These are phyloP conservation scores for Spinellus fusiger DNA, from an alignment of 192 early-diverging fungal species.

Conservation along the genomic window DNA sequence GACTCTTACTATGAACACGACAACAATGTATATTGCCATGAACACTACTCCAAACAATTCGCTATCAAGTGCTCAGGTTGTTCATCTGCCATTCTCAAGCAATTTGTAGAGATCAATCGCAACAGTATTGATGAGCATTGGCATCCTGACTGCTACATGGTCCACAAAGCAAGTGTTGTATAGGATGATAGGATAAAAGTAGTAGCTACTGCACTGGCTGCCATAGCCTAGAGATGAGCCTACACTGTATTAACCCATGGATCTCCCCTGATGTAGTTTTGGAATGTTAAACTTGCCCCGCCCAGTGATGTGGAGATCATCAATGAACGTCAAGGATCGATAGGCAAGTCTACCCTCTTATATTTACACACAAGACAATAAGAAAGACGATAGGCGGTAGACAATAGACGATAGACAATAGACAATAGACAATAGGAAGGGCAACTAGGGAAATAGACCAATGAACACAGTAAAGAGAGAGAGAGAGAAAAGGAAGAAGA, in stretches of 20 bases:
- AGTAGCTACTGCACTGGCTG: too few relatives aligned
- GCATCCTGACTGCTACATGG: constrained; percentile 99
- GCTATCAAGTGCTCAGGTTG: constrained; percentile 96
- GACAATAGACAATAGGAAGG: background rate
- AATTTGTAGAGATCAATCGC: constrained; percentile 90
- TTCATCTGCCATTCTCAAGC: constrained; percentile 89
- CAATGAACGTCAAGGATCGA: background rate
- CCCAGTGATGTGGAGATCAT: constrained; percentile 14
- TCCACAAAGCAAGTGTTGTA: constrained; percentile 74
- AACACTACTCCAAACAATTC: constrained; percentile 88
- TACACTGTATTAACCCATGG: too few relatives aligned
- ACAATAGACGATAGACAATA: background rate
- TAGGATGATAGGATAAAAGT: background rate
- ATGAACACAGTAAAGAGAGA: too few relatives aligned
- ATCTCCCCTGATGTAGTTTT: constrained; percentile 42
- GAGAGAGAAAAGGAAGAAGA: too few relatives aligned
- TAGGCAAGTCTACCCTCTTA: background rate
- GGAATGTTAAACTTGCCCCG: constrained; percentile 54
- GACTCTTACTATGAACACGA: constrained; percentile 97
- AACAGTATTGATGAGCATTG: constrained; percentile 81
- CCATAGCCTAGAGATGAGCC: too few relatives aligned
- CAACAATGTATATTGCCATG: constrained; percentile 88
- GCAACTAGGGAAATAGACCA: too few relatives aligned
- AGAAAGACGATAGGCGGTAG: background rate
- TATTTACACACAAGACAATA: background rate